phyloP scores from a whole-genome alignment of 106 monocot genomes.

The Phalaenopsis aphrodite region DNA sequence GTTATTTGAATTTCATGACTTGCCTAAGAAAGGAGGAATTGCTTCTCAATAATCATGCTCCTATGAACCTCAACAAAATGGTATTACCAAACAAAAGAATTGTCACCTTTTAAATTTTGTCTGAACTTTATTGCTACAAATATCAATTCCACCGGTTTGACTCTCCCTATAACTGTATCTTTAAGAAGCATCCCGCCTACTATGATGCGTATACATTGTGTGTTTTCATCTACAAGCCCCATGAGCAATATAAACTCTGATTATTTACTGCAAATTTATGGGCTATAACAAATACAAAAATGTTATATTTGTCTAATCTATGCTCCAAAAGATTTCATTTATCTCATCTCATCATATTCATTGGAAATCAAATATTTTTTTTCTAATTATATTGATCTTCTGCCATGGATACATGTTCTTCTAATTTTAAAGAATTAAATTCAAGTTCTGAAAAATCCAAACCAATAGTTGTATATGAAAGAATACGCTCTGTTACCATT shows the following conservation, averaged over 20 bases:
- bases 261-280: conserved; percentile 5
- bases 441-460: neutral
- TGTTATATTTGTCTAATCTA: conserved; percentile 8
- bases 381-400: neutral
- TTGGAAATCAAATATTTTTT: neutral
- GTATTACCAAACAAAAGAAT: neutral
- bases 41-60: conserved; percentile 8
- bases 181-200: neutral
- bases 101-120: conserved; percentile 6
- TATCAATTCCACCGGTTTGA: neutral
- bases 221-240: conserved; percentile 6
- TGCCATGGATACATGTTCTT: no score
- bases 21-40: neutral
- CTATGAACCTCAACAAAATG: conserved; percentile 5
- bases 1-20: conserved; percentile 4
- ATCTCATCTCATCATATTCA: conserved; percentile 16
- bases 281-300: conserved; percentile 7
- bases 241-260: conserved; percentile 10
- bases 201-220: conserved; percentile 1
- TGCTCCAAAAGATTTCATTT: neutral
- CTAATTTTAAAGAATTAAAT: neutral
- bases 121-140: neutral
- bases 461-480: neutral
- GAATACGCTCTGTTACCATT: neutral
- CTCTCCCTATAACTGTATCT: conserved; percentile 3